Percentiles rank a stretch among this genome's conserved stretches.
Conservation (phyloP, 805 yeast species). For the Kluyveromyces nonfermentans region DNA sequence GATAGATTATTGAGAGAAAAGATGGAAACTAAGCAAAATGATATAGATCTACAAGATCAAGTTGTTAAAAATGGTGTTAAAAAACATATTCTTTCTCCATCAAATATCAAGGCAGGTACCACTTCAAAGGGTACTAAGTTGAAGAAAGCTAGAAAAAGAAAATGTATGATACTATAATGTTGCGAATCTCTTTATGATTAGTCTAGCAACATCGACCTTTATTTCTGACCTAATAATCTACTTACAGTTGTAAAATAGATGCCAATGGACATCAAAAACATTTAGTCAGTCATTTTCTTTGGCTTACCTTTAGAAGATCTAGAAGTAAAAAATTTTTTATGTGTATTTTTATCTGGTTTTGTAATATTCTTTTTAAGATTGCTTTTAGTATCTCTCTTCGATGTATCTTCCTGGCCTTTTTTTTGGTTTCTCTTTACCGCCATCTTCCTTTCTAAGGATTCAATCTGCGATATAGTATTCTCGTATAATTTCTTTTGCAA, state of each 20-base stretch:
- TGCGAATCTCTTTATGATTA: background rate
- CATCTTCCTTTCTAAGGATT: slow-evolving; percentile 54
- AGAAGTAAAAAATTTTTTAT: slow-evolving; percentile 4
- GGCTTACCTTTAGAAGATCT: background rate
- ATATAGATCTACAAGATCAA: background rate
- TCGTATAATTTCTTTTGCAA: slow-evolving; percentile 54
- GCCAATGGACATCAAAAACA: background rate
- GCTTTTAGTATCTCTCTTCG: background rate
- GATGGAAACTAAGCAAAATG: slow-evolving; percentile 2
- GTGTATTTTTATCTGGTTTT: slow-evolving; percentile 1
- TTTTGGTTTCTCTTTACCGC: slow-evolving; percentile 54
- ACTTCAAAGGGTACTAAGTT: background rate
- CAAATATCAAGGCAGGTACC: background rate
- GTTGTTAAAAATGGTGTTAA: background rate
- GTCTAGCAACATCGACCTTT: background rate
- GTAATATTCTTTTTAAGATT: slow-evolving; percentile 2
- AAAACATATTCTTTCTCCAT: background rate
- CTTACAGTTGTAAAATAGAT: background rate
- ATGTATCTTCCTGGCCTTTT: background rate
- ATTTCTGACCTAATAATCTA: background rate
- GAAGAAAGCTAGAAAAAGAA: slow-evolving; percentile 15
- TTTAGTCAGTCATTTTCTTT: background rate
- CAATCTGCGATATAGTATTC: slow-evolving; percentile 49
- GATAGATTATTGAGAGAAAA: slow-evolving; percentile 30
- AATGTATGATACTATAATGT: slow-evolving; percentile 17